Percentiles rank a stretch among this genome's conserved stretches.
Evolutionary conservation across 192 early-diverging fungal genomes (phyloP).

Genomic region (Mortierella claussenii): DNA sequence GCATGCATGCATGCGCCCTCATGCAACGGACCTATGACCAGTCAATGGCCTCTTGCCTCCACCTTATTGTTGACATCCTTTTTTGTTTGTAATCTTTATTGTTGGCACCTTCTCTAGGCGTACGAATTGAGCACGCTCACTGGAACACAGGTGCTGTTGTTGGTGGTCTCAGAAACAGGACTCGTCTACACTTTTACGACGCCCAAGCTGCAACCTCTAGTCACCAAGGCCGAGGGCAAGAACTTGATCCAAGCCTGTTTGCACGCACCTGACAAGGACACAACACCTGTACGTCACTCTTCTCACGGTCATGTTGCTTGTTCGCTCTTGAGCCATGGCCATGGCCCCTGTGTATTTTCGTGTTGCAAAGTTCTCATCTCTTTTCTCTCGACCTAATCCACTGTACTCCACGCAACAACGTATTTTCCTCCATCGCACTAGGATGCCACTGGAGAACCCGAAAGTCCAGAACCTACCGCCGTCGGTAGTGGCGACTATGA

Average conservation of each 20-base stretch:
- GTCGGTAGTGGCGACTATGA: conserved; percentile 1
- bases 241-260: conserved; percentile 93
- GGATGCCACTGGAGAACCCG: conserved; percentile 4
- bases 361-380: not conserved
- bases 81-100: no score
- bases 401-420: not conserved
- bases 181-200: conserved; percentile 97
- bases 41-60: not conserved
- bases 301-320: not conserved
- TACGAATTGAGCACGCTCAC: conserved; percentile 94
- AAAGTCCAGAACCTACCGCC: conserved; percentile 1
- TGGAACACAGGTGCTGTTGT: conserved; percentile 91
- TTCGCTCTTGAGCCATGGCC: not conserved
- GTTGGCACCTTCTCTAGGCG: no score
- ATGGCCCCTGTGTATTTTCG: not conserved
- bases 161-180: conserved; percentile 95
- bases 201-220: conserved; percentile 91
- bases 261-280: conserved; percentile 79
- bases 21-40: not conserved
- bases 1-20: not conserved
- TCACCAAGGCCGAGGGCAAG: conserved; percentile 92
- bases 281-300: conserved; percentile 40
- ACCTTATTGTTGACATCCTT: not conserved
- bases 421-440: not conserved
- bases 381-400: not conserved